phyloP scores from a whole-genome alignment of 2,329 filamentous ascomycete species.

The Pseudogymnoascus sp. region DNA sequence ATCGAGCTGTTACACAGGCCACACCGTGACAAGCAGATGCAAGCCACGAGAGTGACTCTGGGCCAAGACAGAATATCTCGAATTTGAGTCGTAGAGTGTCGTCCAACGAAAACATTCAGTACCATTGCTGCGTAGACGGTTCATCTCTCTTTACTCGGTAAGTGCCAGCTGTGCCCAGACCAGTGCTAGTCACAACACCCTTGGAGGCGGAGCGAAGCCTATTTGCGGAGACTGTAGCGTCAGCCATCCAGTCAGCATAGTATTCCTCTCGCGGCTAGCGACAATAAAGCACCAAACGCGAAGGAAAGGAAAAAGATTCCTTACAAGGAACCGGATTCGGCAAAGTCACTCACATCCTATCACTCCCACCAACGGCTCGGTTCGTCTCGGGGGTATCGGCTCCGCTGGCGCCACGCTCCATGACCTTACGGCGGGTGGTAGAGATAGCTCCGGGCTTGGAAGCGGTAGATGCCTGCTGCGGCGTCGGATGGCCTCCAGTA shows the following conservation, averaged over 20 bases:
- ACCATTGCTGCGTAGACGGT: conserved; percentile 29
- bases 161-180: conserved; percentile 34
- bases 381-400: conserved; percentile 62
- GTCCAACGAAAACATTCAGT: conserved; percentile 25
- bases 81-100: conserved; percentile 22
- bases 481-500: conserved; percentile 50
- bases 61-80: conserved; percentile 23
- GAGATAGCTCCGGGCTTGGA: conserved; percentile 66
- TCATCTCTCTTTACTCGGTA: conserved; percentile 45
- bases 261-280: conserved; percentile 65
- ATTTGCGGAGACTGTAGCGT: conserved; percentile 74
- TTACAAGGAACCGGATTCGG: conserved; percentile 60
- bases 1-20: conserved; percentile 21
- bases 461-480: conserved; percentile 43
- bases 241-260: conserved; percentile 69
- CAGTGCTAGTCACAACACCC: conserved; percentile 45
- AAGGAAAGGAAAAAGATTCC: conserved; percentile 77
- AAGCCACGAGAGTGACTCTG: conserved; percentile 21
- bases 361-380: conserved; percentile 70
- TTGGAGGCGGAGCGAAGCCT: conserved; percentile 79
- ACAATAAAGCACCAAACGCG: conserved; percentile 69
- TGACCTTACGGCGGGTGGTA: conserved; percentile 74
- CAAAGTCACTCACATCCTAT: conserved; percentile 87
- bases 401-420: conserved; percentile 53
- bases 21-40: conserved; percentile 20